Base-by-base conservation (phyloP, 1,139 yeast genomes). In the Nematodospora anomalae region DNA sequence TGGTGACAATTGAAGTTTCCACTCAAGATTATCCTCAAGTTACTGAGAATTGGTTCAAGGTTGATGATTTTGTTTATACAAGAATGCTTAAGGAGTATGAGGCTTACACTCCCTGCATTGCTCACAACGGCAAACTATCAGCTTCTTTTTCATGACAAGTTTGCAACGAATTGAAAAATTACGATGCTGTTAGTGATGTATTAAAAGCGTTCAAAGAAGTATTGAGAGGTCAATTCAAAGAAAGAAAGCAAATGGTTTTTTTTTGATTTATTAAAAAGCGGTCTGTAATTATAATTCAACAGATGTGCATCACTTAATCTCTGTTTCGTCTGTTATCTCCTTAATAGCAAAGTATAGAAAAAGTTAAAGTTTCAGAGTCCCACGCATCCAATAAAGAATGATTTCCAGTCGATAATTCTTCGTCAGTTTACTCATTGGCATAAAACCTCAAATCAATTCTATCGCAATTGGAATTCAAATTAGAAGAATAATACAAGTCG, bases 121-220 rank as follows among this genome's bases (percentile, higher is more conserved):
- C 55, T 16, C 79, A 74, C 49, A 62, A 69, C 28, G 74, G n/a
- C 2, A 56, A 58, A 26, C 39, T 73, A 26, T 71, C 67, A 49
- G 64, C 71, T 14, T 68, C 90, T 41, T 73, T 79, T 43, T 74
- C 82, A 28, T 79, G 79, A 28, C 85, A 81, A 49, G 57, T 79
- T 6, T 82, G 79, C 52, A 74, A 78, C 44, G 83, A 78, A 28
- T 48, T 74, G 22, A 60, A 58, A 6, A 89, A 83, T 48, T 81
- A 68, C 51, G 67, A 62, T 26, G 53, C 56, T 38, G 80, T 76
- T 2, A 55, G 68, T 24, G 64, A 64, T 7, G 57, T 46, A 5
- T 46, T 61, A 13, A 32, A 45, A 11, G 43, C 42, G 2, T 42
- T 57, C 24, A 42, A 41, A 18, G 41, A 39, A 27, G 44, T 41